phyloP scores from a whole-genome alignment of 208 protist genomes.

The Endotrypanum monterogeii region DNA sequence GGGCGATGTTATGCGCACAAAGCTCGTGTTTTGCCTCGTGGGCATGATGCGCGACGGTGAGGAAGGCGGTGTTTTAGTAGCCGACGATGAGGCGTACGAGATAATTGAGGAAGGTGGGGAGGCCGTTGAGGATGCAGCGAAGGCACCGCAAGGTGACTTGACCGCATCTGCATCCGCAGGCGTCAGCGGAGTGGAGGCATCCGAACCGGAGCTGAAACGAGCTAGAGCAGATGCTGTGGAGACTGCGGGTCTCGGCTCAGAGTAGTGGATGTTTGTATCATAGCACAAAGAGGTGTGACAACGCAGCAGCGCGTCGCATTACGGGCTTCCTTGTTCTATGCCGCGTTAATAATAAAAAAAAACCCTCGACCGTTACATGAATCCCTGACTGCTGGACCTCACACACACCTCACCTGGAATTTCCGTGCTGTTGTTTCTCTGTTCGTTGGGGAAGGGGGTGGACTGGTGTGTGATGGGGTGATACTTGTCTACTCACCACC shows the following conservation, averaged over 20 bases:
- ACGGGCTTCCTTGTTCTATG: too few species aligned
- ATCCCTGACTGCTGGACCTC: too few species aligned
- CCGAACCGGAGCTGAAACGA: conserved; percentile 24
- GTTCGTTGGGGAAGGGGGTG: too few species aligned
- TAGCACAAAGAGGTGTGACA: not conserved
- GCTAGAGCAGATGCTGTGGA: not conserved
- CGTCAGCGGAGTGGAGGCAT: not conserved
- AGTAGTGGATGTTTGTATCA: not conserved
- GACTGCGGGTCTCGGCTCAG: not conserved
- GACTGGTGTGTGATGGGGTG: too few species aligned
- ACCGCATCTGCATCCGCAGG: not conserved
- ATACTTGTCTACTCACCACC: too few species aligned
- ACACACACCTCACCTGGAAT: too few species aligned
- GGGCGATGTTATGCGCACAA: conserved; percentile 81
- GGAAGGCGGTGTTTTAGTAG: conserved; percentile 42
- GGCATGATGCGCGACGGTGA: conserved; percentile 66
- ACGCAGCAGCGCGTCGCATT: conserved; percentile 1
- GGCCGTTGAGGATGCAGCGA: conserved; percentile 14
- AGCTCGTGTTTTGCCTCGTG: conserved; percentile 63
- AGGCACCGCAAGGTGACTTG: conserved; percentile 11
- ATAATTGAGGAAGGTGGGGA: conserved; percentile 27
- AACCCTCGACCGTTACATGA: too few species aligned
- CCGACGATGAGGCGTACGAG: conserved; percentile 44
- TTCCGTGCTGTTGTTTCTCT: too few species aligned
- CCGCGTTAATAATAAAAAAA: too few species aligned